A percentile compares a stretch with the other conserved stretches of the same genome.
phyloP scores from a whole-genome alignment of 345 rosid species.

The Populus euphratica region DNA sequence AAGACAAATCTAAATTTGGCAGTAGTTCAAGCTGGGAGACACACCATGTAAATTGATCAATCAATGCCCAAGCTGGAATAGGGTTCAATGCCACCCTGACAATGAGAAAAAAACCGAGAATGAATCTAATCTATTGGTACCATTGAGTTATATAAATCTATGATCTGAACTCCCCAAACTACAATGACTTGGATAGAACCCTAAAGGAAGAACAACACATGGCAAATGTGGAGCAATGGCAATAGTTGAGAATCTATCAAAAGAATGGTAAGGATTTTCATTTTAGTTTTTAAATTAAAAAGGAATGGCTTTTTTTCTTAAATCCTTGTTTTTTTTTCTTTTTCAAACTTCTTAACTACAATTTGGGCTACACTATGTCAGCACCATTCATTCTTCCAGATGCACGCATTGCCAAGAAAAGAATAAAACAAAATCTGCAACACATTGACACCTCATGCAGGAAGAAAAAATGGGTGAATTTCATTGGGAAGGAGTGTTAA shows the following conservation, averaged over 20 bases:
- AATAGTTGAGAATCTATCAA: background rate
- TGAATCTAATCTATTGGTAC: conserved; percentile 26
- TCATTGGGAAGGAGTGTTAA: background rate
- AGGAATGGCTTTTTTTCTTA: background rate
- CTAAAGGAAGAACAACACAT: background rate
- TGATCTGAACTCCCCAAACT: background rate
- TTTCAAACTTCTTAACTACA: background rate
- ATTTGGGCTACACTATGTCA: background rate
- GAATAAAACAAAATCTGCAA: background rate
- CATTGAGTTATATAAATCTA: background rate
- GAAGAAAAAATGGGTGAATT: conserved; percentile 4
- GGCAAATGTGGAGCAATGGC: background rate
- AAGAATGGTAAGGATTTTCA: background rate
- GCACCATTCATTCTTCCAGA: background rate
- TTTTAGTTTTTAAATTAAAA: background rate
- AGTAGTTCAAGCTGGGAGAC: background rate
- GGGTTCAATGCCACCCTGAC: conserved; percentile 77
- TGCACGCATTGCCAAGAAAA: background rate
- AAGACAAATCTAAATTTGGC: background rate
- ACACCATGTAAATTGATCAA: conserved; percentile 27
- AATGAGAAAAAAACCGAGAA: conserved; percentile 17
- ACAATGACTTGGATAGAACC: background rate
- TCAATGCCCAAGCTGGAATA: conserved; percentile 84
- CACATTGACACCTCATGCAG: background rate
- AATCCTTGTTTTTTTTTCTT: background rate